Percentiles rank a stretch among this genome's conserved stretches.
phyloP scores from a whole-genome alignment of 1,139 yeast genomes.

The Debaryomyces sp. region DNA sequence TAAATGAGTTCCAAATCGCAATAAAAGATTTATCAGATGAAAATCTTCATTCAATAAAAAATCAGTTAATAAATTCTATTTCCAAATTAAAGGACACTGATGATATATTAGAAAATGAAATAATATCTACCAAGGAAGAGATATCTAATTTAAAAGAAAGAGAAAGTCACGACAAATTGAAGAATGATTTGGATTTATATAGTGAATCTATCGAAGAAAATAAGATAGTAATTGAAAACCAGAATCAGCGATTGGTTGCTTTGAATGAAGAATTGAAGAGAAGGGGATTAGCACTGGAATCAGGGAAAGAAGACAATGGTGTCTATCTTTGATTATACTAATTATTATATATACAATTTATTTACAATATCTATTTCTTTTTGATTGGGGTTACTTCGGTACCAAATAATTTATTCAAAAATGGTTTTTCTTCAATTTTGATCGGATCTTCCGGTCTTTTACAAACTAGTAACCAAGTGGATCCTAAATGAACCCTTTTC shows the following conservation, averaged over 20 bases:
- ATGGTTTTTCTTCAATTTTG: conserved; percentile 44
- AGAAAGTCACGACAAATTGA: conserved; percentile 14
- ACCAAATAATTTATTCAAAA: conserved; percentile 47
- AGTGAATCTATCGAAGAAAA: conserved; percentile 36
- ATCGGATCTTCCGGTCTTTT: conserved; percentile 69
- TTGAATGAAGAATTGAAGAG: conserved; percentile 27
- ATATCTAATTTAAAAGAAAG: conserved; percentile 13
- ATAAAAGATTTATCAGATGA: conserved; percentile 39
- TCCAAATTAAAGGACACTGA: conserved; percentile 37
- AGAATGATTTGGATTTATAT: conserved; percentile 31
- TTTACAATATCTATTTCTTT: conserved; percentile 18
- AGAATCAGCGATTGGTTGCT: conserved; percentile 24
- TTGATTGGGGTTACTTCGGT: conserved; percentile 31
- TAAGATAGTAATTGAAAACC: conserved; percentile 30
- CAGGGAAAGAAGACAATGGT: conserved; percentile 12
- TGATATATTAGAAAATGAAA: conserved; percentile 29
- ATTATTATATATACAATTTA: conserved; percentile 16
- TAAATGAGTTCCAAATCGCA: conserved; percentile 32
- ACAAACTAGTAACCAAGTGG: conserved; percentile 84
- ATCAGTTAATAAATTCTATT: conserved; percentile 30
- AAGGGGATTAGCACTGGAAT: conserved; percentile 24
- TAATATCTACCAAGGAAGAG: conserved; percentile 16
- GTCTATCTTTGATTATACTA: conserved; percentile 16
- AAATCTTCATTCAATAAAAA: conserved; percentile 24
- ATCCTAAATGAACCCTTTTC: conserved; percentile 85